A percentile compares a stretch with the other conserved stretches of the same genome.
Conservation (phyloP, 345 rosid species). For the Citrus mangshanensis region DNA sequence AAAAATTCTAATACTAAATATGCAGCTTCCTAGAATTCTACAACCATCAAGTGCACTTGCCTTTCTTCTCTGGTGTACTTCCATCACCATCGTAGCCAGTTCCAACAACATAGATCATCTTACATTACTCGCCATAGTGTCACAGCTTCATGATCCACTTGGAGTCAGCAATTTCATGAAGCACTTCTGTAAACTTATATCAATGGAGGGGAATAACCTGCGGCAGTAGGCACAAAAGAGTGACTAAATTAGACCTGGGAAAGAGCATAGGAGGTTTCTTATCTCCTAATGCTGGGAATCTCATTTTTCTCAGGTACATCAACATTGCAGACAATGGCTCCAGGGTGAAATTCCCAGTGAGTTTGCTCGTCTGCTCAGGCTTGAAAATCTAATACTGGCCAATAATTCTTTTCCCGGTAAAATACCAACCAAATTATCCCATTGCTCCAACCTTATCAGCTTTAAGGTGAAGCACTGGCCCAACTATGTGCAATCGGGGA, state of each 20-base stretch:
- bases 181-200: neutral
- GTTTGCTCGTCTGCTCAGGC: constrained; percentile 1
- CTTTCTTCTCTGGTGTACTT: no score
- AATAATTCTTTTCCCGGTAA: constrained; percentile 11
- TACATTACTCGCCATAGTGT: neutral
- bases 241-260: neutral
- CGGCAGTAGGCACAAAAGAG: neutral
- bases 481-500: constrained; percentile 43
- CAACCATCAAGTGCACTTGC: no score
- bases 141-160: neutral
- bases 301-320: neutral
- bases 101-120: no score
- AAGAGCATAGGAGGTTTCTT: neutral
- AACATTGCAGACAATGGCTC: neutral
- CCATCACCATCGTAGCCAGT: no score
- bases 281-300: neutral
- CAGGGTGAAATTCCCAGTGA: constrained; percentile 6
- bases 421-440: constrained; percentile 15
- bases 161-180: neutral
- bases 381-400: rapidly evolving
- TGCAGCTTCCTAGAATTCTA: no score
- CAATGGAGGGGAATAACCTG: neutral
- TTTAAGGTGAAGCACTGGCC: constrained; percentile 30
- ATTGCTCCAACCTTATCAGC: neutral
- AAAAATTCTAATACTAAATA: no score